phyloP scores from a whole-genome alignment of 2,329 filamentous ascomycete species.

The Exserohilum rostratum region DNA sequence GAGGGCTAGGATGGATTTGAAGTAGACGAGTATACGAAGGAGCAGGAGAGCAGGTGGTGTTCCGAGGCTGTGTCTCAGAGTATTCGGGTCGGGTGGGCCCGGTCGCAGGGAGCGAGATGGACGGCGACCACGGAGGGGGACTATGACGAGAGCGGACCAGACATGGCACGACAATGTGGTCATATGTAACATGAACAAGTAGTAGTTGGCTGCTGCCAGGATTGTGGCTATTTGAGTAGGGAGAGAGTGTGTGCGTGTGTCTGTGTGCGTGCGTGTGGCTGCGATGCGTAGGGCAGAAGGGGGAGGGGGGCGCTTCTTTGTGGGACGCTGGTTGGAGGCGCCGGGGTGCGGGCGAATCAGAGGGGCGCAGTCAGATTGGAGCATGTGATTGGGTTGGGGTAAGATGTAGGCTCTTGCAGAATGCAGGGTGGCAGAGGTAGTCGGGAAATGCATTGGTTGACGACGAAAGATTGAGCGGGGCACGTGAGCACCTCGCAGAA shows the following conservation, averaged over 20 bases:
- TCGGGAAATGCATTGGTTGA: constrained; percentile 30
- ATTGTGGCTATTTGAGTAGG: constrained; percentile 6
- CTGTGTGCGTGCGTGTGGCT: too few relatives aligned
- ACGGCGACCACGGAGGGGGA: not conserved
- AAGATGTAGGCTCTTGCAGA: constrained; percentile 15
- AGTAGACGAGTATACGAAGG: not conserved
- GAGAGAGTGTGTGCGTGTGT: too few relatives aligned
- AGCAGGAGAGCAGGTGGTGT: constrained; percentile 20
- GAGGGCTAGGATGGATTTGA: constrained; percentile 5
- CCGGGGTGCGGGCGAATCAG: constrained; percentile 34
- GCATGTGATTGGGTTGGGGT: constrained; percentile 33
- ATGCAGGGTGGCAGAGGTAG: constrained; percentile 16
- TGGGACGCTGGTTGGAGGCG: constrained; percentile 30
- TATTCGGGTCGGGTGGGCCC: constrained; percentile 25
- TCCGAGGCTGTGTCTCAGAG: constrained; percentile 28
- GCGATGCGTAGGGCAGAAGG: too few relatives aligned
- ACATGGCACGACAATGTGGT: not conserved
- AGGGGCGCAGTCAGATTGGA: constrained; percentile 16
- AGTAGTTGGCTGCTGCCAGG: not conserved
- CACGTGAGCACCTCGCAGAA: constrained; percentile 9
- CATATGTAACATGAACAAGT: not conserved
- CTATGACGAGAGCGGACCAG: not conserved
- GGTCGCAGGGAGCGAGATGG: constrained; percentile 19
- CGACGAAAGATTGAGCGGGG: constrained; percentile 1
- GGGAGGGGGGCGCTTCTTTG: constrained; percentile 22